These are phyloP conservation scores for Pochonia chlamydosporia DNA, from an alignment of 2,329 filamentous ascomycete genomes.

Conservation along the genomic window DNA sequence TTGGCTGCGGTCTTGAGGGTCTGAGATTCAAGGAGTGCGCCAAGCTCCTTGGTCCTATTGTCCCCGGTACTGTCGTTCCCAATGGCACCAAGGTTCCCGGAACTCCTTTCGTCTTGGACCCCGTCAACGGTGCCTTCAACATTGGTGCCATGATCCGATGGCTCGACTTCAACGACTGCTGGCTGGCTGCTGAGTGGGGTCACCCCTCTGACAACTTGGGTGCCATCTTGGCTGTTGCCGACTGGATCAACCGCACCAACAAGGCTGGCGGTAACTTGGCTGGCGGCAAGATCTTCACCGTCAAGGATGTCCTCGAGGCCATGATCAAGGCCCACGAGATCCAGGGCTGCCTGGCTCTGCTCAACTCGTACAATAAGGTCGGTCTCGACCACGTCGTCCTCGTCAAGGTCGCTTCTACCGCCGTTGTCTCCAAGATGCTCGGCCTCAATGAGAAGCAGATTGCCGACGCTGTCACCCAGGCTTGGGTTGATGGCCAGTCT, in stretches of 20 bases:
- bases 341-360: conserved; percentile 90
- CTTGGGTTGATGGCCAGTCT: conserved; percentile 94
- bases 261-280: conserved; percentile 71
- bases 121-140: conserved; percentile 95
- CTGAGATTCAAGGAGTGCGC: conserved; percentile 93
- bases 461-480: conserved; percentile 90
- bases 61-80: conserved; percentile 84
- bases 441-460: conserved; percentile 86
- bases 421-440: conserved; percentile 92
- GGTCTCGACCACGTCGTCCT: conserved; percentile 96
- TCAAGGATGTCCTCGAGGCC: conserved; percentile 86
- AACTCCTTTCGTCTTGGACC: conserved; percentile 90
- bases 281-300: conserved; percentile 79
- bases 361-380: conserved; percentile 99
- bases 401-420: conserved; percentile 94
- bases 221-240: conserved; percentile 90
- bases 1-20: conserved; percentile 94
- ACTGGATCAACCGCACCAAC: conserved; percentile 94
- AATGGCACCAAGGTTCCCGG: conserved; percentile 89
- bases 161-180: conserved; percentile 99
- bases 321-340: conserved; percentile 99
- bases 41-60: conserved; percentile 87
- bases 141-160: conserved; percentile 98
- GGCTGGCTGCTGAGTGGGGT: conserved; percentile 97
- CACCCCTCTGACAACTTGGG: conserved; percentile 98